phyloP scores from a whole-genome alignment of 306 rosid genomes.

The Cucurbita pepo region DNA sequence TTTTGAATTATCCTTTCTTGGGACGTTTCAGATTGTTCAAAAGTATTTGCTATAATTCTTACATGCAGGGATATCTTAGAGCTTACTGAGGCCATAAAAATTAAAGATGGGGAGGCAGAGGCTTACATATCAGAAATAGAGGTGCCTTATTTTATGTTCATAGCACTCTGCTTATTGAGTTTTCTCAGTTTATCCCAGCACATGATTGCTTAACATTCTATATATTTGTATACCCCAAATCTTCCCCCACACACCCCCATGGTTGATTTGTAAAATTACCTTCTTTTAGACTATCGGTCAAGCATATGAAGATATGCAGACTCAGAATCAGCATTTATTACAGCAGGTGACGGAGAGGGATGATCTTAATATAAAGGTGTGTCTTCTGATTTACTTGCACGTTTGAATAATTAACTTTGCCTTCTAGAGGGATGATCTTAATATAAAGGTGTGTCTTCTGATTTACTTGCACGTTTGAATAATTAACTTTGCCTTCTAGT shows the following conservation, averaged over 20 bases:
- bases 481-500: not conserved
- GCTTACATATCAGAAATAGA: constrained; percentile 91
- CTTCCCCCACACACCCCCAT: not conserved
- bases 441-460: constrained; percentile 52
- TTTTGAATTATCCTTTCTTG: not conserved
- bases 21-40: not conserved
- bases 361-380: constrained; percentile 84
- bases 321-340: constrained; percentile 77
- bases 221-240: not conserved
- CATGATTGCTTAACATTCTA: not conserved
- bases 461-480: constrained; percentile 6
- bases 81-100: constrained; percentile 65
- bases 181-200: not conserved
- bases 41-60: constrained; percentile 9
- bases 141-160: constrained; percentile 26
- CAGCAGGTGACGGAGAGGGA: constrained; percentile 90
- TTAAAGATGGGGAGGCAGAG: constrained; percentile 77
- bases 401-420: not conserved
- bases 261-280: constrained; percentile 4
- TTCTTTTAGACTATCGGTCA: constrained; percentile 80
- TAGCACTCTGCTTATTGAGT: not conserved
- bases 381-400: constrained; percentile 12
- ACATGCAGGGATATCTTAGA: constrained; percentile 55
- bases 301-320: constrained; percentile 99
- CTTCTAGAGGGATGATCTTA: constrained; percentile 36